Conservation (phyloP, 2,329 filamentous ascomycete genomes). For the Rhinocladiella mackenziei region DNA sequence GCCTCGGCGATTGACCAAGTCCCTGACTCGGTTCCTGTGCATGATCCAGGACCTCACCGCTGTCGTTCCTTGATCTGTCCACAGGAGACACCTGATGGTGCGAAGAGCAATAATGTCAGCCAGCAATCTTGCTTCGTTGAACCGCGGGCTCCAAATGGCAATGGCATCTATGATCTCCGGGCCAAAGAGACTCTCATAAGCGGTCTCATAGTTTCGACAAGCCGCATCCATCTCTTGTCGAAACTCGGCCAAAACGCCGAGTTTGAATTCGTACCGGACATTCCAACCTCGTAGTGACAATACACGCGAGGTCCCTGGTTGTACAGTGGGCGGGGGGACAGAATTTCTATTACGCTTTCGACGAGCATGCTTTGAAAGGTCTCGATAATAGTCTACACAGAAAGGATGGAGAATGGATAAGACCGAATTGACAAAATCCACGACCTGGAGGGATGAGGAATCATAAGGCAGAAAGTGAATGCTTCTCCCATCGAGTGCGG, state of each 20-base stretch:
- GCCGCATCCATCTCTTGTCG: slow-evolving; percentile 88
- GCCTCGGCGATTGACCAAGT: slow-evolving; percentile 76
- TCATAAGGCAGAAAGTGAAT: slow-evolving; percentile 80
- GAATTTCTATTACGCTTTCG: slow-evolving; percentile 79
- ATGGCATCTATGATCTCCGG: slow-evolving; percentile 83
- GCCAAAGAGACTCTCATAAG: slow-evolving; percentile 77
- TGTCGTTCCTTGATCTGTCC: slow-evolving; percentile 71
- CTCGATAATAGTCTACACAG: slow-evolving; percentile 85
- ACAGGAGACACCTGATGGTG: slow-evolving; percentile 75
- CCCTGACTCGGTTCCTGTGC: slow-evolving; percentile 69
- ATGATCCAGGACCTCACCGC: slow-evolving; percentile 76
- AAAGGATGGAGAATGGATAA: slow-evolving; percentile 68
- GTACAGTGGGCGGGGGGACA: slow-evolving; percentile 74
- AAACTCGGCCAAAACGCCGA: slow-evolving; percentile 86
- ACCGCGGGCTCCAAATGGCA: slow-evolving; percentile 82
- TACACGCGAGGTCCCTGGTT: slow-evolving; percentile 81
- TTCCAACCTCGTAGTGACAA: slow-evolving; percentile 86
- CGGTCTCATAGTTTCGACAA: slow-evolving; percentile 77
- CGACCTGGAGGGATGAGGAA: slow-evolving; percentile 66
- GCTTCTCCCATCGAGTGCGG: slow-evolving; percentile 74
- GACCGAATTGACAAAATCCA: slow-evolving; percentile 68
- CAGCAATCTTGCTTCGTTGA: slow-evolving; percentile 86
- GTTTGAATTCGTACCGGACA: slow-evolving; percentile 90
- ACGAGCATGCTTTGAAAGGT: slow-evolving; percentile 85
- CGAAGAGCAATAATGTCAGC: slow-evolving; percentile 78